Conservation (phyloP, 1,284 basidiomycete genomes). For the Marasmius oreades region DNA sequence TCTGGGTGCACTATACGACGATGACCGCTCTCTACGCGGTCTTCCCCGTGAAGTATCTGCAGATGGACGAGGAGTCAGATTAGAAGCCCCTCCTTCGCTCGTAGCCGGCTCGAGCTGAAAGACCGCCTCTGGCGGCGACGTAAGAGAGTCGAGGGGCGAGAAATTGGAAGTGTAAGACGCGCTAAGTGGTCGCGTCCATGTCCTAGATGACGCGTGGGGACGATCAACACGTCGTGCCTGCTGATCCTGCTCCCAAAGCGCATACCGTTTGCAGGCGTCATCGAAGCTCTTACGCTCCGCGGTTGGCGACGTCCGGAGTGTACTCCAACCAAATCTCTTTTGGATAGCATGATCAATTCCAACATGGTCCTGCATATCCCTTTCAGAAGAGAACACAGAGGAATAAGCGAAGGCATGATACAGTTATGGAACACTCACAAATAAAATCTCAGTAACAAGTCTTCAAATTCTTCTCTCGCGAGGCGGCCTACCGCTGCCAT, state of each 20-base stretch:
- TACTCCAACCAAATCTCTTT: constrained; percentile 45
- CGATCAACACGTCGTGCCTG: constrained; percentile 1
- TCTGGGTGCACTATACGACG: background rate
- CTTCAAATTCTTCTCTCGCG: constrained; percentile 56
- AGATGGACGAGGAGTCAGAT: background rate
- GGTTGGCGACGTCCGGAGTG: constrained; percentile 32
- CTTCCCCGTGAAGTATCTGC: background rate
- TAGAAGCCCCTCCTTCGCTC: background rate
- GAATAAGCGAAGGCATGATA: background rate
- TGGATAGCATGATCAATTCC: constrained; percentile 41
- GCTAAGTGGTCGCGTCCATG: constrained; percentile 2
- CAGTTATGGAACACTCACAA: constrained; percentile 41
- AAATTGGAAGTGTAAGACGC: constrained; percentile 5
- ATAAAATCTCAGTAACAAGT: constrained; percentile 50
- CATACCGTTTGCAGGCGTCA: constrained; percentile 51
- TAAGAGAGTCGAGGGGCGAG: background rate
- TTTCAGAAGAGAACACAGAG: constrained; percentile 21
- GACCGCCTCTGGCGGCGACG: background rate
- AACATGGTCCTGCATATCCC: constrained; percentile 63
- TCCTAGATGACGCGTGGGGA: constrained; percentile 1
- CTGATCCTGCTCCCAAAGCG: constrained; percentile 36
- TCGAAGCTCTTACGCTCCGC: constrained; percentile 53
- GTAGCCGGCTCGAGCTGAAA: background rate
- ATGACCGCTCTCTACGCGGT: background rate
- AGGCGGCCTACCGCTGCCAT: constrained; percentile 42